Base-by-base conservation (phyloP, 345 rosid species). In the Lenwebbia sp. region DNA sequence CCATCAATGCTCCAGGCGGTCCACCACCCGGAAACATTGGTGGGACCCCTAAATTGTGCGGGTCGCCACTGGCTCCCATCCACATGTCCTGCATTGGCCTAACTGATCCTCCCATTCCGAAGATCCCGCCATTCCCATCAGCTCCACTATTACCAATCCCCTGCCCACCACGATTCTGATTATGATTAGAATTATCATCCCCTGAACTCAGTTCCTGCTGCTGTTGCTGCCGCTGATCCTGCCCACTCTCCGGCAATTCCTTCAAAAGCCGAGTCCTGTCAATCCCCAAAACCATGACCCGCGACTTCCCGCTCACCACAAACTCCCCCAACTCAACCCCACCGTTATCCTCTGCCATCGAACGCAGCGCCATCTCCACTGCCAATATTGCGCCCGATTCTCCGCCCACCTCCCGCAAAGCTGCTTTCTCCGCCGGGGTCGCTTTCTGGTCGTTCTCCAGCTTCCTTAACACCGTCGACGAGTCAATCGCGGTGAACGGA, bases 271-370 rank as follows among this genome's bases (percentile, higher is more conserved):
- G 90, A n/a, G 91, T 93, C 85, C 98, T 56, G 83, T 95, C 99
- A 70, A 98, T 98, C 85, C 88, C 91, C 90, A 94, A 85, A 17
- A 97, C 95, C 99, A 96, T 96, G 83, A 97, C 92, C 26, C 98
- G 88, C 65, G 95, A 92, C 91, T 95, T 97, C 19, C 98, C 99
- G 74, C 95, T 89, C 14, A 95, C 94, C 70, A 95, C 96, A 84
- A 97, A 94, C 89, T 95, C 98, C 90, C 92, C 98, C 49, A 97
- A 86, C 83, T 97, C 98, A 19, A 97, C 90, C 33, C 95, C 98
- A 4, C 94, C 92, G 54, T 93, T 94, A 86, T 97, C 99, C 88
- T 97, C 98, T 9, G 95, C 96, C 89, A 97, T 96, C 11, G 98
- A 93, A 86, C 93, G 92, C 82, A 96, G 90, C 30, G 98, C 98